Percentiles rank a stretch among this genome's conserved stretches.
Conservation (phyloP, 371 early-diverging fungal genomes). For the Chytridiales sp. region DNA sequence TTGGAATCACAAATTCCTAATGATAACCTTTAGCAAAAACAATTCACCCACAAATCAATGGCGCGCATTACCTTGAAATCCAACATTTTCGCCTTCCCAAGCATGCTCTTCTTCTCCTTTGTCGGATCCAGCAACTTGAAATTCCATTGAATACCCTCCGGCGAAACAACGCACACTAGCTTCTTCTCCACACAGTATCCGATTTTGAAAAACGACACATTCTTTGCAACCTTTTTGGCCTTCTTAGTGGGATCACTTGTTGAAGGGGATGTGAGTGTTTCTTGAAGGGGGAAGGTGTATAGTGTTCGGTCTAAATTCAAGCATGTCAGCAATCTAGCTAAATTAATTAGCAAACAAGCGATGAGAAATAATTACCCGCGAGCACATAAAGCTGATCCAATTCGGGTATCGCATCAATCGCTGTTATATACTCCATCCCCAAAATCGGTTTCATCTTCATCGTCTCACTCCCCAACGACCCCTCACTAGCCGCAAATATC, state of each 20-base stretch:
- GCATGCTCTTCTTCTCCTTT: conserved; percentile 4
- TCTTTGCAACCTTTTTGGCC: conserved; percentile 1
- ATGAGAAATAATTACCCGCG: conserved; percentile 8
- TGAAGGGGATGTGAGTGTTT: too few relatives aligned
- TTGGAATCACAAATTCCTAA: conserved; percentile 80
- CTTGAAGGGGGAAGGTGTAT: conserved; percentile 5
- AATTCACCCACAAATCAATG: background rate
- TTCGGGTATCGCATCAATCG: background rate
- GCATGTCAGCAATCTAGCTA: background rate
- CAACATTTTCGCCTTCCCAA: conserved; percentile 4
- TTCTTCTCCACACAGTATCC: conserved; percentile 17
- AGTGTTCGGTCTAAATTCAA: background rate
- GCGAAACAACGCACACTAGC: conserved; percentile 18
- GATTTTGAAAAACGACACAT: conserved; percentile 21
- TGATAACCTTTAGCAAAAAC: background rate
- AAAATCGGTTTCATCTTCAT: background rate
- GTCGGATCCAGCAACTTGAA: conserved; percentile 26
- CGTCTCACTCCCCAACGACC: background rate
- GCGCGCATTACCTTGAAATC: conserved; percentile 1
- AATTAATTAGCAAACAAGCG: background rate
- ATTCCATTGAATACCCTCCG: conserved; percentile 12
- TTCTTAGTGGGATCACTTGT: conserved; percentile 1
- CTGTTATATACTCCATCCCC: background rate
- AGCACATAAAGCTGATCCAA: conserved; percentile 11
- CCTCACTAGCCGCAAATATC: background rate